These are phyloP conservation scores for Penicillium bialowiezense DNA, from an alignment of 495 filamentous ascomycete species.

Conservation along the genomic window DNA sequence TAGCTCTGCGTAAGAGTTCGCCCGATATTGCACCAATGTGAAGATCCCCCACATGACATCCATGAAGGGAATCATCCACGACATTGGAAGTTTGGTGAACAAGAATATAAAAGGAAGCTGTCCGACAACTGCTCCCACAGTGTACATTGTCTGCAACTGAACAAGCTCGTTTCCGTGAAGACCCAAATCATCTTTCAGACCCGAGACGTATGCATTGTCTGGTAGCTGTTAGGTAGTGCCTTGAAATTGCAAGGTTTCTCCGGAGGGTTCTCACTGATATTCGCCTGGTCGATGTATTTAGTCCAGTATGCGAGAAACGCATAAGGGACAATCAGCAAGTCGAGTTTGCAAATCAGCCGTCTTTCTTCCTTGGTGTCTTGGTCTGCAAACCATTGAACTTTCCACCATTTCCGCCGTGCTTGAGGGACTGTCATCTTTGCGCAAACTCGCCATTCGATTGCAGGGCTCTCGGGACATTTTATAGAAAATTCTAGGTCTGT, in stretches of 20 bases:
- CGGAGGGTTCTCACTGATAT: slow-evolving; percentile 28
- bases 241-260: no score
- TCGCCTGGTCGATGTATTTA: slow-evolving; percentile 45
- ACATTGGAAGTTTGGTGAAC: slow-evolving; percentile 48
- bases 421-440: slow-evolving; percentile 19
- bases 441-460: not conserved
- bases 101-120: slow-evolving; percentile 51
- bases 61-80: slow-evolving; percentile 42
- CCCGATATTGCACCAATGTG: slow-evolving; percentile 44
- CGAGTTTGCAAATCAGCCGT: slow-evolving; percentile 43
- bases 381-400: slow-evolving; percentile 39
- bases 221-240: slow-evolving; percentile 1
- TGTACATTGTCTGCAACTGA: slow-evolving; percentile 47
- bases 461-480: not conserved
- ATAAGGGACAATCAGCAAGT: slow-evolving; percentile 38
- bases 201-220: slow-evolving; percentile 32
- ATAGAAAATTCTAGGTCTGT: not conserved
- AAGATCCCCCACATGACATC: slow-evolving; percentile 47
- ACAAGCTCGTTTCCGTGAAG: slow-evolving; percentile 49
- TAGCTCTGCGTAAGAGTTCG: slow-evolving; percentile 29
- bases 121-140: slow-evolving; percentile 48
- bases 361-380: slow-evolving; percentile 42
- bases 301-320: slow-evolving; percentile 46
- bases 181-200: slow-evolving; percentile 23
- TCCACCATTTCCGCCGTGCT: slow-evolving; percentile 36